Percentiles rank a stretch among this genome's conserved stretches.
phyloP scores from a whole-genome alignment of 257 asterid species.

The Fraxinus cuspidata region DNA sequence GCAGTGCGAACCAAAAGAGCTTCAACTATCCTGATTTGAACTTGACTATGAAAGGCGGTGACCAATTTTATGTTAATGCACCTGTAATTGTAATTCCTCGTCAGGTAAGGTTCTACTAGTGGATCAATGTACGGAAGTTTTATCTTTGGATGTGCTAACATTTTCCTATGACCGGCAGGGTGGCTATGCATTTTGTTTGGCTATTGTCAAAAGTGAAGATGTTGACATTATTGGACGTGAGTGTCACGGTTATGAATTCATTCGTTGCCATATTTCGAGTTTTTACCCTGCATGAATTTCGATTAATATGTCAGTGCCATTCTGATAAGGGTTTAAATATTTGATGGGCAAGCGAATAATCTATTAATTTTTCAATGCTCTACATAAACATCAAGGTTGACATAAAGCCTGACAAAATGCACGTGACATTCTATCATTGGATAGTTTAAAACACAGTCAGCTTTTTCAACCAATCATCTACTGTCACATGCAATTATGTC shows the following conservation, averaged over 20 bases:
- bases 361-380: too few relatives aligned
- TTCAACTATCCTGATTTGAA: slow-evolving; percentile 53
- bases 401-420: too few relatives aligned
- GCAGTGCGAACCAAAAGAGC: slow-evolving; percentile 60
- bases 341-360: neutral
- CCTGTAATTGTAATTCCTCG: slow-evolving; percentile 52
- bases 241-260: slow-evolving; percentile 31
- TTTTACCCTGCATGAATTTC: neutral
- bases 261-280: neutral
- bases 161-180: slow-evolving; percentile 40
- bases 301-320: neutral
- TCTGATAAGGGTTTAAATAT: neutral
- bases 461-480: too few relatives aligned
- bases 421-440: too few relatives aligned
- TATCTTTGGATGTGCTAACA: slow-evolving; percentile 31
- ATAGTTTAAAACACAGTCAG: too few relatives aligned
- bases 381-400: too few relatives aligned
- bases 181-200: slow-evolving; percentile 67
- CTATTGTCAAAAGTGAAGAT: slow-evolving; percentile 73
- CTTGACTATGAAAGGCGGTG: slow-evolving; percentile 87
- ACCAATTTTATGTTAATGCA: slow-evolving; percentile 37
- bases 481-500: too few relatives aligned
- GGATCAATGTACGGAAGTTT: neutral
- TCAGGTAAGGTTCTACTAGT: slow-evolving; percentile 40
- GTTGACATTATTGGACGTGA: slow-evolving; percentile 94